phyloP scores from a whole-genome alignment of 148 eudicot species.

The Silene latifolia region DNA sequence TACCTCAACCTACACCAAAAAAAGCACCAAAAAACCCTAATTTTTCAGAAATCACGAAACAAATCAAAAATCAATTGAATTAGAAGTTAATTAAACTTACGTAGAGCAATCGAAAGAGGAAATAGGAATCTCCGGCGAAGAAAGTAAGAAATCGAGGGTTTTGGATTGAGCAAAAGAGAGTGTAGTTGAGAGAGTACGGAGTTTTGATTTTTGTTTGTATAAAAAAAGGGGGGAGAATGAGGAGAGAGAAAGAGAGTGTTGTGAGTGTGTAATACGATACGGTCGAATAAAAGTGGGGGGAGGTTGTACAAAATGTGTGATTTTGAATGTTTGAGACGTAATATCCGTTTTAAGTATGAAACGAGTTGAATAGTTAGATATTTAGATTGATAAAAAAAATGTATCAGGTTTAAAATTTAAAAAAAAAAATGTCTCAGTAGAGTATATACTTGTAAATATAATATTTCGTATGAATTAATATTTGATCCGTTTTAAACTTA shows the following conservation, averaged over 20 bases:
- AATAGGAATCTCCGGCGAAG: conserved; percentile 5
- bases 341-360: too few species aligned
- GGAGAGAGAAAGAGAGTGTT: conserved; percentile 9
- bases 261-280: background rate
- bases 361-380: too few species aligned
- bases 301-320: background rate
- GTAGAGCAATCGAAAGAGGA: background rate
- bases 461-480: too few species aligned
- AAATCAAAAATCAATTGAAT: background rate
- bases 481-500: too few species aligned
- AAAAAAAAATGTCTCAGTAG: too few species aligned
- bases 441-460: too few species aligned
- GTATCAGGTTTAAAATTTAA: too few species aligned
- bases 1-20: conserved; percentile 5
- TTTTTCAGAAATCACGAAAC: background rate
- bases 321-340: too few species aligned
- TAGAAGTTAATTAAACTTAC: background rate
- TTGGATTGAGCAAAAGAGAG: background rate
- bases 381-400: too few species aligned
- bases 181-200: background rate
- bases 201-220: background rate
- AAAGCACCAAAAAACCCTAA: conserved; percentile 22
- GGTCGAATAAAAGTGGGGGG: too few species aligned
- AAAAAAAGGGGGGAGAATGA: background rate
- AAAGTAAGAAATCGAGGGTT: conserved; percentile 1